Conservation (phyloP, 148 eudicot species). For the Silene uniflora region DNA sequence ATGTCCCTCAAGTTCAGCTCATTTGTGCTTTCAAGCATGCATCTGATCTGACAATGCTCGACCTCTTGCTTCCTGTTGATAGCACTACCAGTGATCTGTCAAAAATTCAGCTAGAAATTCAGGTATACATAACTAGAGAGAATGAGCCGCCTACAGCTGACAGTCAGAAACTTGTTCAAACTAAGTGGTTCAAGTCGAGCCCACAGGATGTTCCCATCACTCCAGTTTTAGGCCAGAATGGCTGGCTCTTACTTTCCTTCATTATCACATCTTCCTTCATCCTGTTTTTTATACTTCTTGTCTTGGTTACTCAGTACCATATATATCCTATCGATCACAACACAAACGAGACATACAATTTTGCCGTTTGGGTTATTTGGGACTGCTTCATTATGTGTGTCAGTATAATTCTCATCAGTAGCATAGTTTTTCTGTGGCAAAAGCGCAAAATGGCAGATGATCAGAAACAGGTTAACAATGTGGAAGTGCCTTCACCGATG, state of each 20-base stretch:
- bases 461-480: slow-evolving; percentile 25
- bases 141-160: slow-evolving; percentile 22
- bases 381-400: slow-evolving; percentile 34
- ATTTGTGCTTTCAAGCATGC: slow-evolving; percentile 42
- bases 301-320: slow-evolving; percentile 37
- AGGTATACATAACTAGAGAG: slow-evolving; percentile 46
- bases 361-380: slow-evolving; percentile 33
- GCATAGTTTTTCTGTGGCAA: slow-evolving; percentile 30
- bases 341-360: slow-evolving; percentile 29
- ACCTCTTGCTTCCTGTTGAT: slow-evolving; percentile 36
- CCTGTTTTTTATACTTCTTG: slow-evolving; percentile 36
- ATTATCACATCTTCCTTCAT: slow-evolving; percentile 36
- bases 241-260: slow-evolving; percentile 38
- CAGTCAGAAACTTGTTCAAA: slow-evolving; percentile 25
- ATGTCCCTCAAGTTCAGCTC: slow-evolving; percentile 20
- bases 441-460: slow-evolving; percentile 23
- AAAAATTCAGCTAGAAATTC: slow-evolving; percentile 33
- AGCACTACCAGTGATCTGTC: slow-evolving; percentile 30
- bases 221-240: slow-evolving; percentile 37
- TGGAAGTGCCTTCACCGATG: slow-evolving; percentile 29
- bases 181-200: slow-evolving; percentile 41
- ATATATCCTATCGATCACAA: slow-evolving; percentile 42
- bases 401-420: slow-evolving; percentile 27
- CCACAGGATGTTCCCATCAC: slow-evolving; percentile 32
- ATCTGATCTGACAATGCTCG: slow-evolving; percentile 39